Conservation (phyloP, 2,329 filamentous ascomycete genomes). For the Xylariaceae sp. region DNA sequence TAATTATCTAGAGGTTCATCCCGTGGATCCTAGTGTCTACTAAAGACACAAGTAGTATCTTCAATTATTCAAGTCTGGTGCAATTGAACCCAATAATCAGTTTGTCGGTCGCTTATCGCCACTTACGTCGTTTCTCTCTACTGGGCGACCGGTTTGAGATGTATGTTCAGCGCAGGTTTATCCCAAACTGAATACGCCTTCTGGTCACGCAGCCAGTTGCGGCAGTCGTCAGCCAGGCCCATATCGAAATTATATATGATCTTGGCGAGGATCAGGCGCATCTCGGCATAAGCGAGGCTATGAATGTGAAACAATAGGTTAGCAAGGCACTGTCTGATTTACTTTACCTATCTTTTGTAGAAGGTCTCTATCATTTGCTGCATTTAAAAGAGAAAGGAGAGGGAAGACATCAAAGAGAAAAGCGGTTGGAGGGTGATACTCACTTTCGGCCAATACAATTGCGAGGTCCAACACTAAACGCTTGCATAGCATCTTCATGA, state of each 20-base stretch:
- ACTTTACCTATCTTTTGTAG: too few relatives aligned
- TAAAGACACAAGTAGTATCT: too few relatives aligned
- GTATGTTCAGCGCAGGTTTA: constrained; percentile 42
- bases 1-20: too few relatives aligned
- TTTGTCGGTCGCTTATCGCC: too few relatives aligned
- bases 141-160: constrained; percentile 29
- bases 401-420: too few relatives aligned
- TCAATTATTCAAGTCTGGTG: too few relatives aligned
- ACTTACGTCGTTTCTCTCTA: not conserved
- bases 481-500: constrained; percentile 42
- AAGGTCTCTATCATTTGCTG: too few relatives aligned
- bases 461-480: constrained; percentile 47
- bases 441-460: constrained; percentile 51
- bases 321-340: not conserved
- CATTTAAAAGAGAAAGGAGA: too few relatives aligned
- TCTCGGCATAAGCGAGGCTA: constrained; percentile 51
- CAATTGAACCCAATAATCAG: too few relatives aligned
- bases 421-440: constrained; percentile 22
- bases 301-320: not conserved
- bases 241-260: constrained; percentile 50
- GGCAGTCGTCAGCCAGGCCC: constrained; percentile 37
- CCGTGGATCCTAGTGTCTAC: too few relatives aligned
- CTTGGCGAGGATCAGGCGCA: constrained; percentile 48
- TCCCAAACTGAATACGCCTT: constrained; percentile 44
- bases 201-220: constrained; percentile 41